Evolutionary conservation across 306 rosid species (phyloP), one percentile per base, ranked within the genome.

Genomic region (Ziziphus jujuba): DNA sequence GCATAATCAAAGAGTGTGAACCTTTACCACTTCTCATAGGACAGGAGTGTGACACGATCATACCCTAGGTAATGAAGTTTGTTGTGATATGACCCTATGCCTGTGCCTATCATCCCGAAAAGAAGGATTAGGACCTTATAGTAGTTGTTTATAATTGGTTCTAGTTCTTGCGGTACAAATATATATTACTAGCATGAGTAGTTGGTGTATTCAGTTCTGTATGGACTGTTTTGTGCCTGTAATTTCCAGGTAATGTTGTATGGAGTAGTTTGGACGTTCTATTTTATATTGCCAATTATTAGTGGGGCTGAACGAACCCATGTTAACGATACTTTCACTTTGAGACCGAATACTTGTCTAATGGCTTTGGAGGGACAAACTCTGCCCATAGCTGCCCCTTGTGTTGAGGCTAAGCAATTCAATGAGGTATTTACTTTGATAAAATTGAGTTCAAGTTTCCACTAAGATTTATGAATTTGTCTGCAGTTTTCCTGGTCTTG

Each of bases 161-260:
- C 48, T 19, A 13, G 64, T 59, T 59, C 49, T 59, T 17, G 8
- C 35, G 48, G 40, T 36, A 59, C 23, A 35, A 20, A 75, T 19
- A 34, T 23, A 19, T 19, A 24, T 62, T 56, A 9, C 59, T 62
- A 40, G 69, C 25, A 44, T 21, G 66, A 51, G 33, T 51, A n/a
- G 20, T 43, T 70, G 9, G 43, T n/a, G 43, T n/a, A 12, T 13
- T 20, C 66, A 22, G 79, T 33, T 61, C 31, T 31, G 5, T 59
- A 57, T 62, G 66, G 66, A 62, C 38, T 10, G 17, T 53, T 33
- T 72, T 36, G 21, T 48, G 35, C 55, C 7, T 67, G 63, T 69
- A 70, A 49, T 76, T 75, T 70, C 76, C 76, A 76, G 76, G 71
- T 40, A 54, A 13, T 4, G 44, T 65, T 56, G 54, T 45, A 8